Evolutionary conservation across 192 early-diverging fungal genomes (phyloP).

Genomic region (Pilobolus umbonatus): DNA sequence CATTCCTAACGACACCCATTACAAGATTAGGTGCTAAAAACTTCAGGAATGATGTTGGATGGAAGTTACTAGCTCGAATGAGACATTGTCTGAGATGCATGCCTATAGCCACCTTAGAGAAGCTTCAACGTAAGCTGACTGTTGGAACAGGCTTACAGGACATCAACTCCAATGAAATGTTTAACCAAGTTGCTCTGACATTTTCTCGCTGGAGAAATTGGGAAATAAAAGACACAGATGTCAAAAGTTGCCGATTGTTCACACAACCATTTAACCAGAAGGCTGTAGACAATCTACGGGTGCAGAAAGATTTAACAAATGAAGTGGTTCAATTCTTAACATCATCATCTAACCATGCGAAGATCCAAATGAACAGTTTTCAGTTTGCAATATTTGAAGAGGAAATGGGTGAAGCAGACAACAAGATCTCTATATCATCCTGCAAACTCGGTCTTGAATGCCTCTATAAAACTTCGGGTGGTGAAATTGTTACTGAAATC

Average conservation of each 20-base stretch:
- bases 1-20: constrained; percentile 62
- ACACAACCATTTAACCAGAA: constrained; percentile 40
- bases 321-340: constrained; percentile 31
- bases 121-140: constrained; percentile 40
- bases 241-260: constrained; percentile 41
- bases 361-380: constrained; percentile 38
- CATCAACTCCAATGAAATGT: constrained; percentile 40
- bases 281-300: not conserved
- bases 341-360: constrained; percentile 32
- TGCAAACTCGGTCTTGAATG: constrained; percentile 40
- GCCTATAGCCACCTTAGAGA: constrained; percentile 25
- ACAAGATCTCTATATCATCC: constrained; percentile 35
- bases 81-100: constrained; percentile 53
- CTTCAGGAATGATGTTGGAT: constrained; percentile 65
- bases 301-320: constrained; percentile 8
- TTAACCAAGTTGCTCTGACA: constrained; percentile 34
- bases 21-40: constrained; percentile 52
- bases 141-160: constrained; percentile 31
- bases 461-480: constrained; percentile 23
- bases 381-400: constrained; percentile 47
- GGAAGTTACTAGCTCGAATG: constrained; percentile 69
- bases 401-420: constrained; percentile 34
- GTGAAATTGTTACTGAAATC: not conserved
- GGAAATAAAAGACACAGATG: constrained; percentile 50
- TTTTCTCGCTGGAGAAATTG: constrained; percentile 59